A percentile compares a stretch with the other conserved stretches of the same genome.
phyloP scores from a whole-genome alignment of 805 yeast species.

The Wickerhamiella cacticola region DNA sequence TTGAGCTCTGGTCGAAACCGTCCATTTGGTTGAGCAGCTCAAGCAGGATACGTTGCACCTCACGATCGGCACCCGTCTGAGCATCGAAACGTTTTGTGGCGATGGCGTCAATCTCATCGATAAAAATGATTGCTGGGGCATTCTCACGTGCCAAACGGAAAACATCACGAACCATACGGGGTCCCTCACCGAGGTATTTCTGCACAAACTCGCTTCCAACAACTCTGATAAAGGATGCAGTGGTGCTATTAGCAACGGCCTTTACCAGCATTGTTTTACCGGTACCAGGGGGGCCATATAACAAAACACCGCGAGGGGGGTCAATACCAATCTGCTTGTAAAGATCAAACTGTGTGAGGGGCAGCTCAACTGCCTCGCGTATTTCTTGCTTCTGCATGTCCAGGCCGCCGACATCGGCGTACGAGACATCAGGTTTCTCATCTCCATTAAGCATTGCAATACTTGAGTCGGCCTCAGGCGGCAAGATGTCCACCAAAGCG shows the following conservation, averaged over 20 bases:
- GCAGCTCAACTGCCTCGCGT: constrained; percentile 95
- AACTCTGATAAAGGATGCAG: constrained; percentile 91
- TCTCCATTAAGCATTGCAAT: constrained; percentile 90
- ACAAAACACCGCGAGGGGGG: constrained; percentile 94
- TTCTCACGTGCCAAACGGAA: constrained; percentile 95
- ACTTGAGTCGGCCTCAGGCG: constrained; percentile 97
- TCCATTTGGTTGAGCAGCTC: constrained; percentile 98
- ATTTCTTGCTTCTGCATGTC: constrained; percentile 99
- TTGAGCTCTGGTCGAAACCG: constrained; percentile 91
- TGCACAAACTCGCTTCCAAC: constrained; percentile 98
- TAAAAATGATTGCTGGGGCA: constrained; percentile 91
- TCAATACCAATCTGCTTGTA: constrained; percentile 97
- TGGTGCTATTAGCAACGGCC: constrained; percentile 94
- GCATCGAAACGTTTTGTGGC: constrained; percentile 99
- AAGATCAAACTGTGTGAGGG: constrained; percentile 87
- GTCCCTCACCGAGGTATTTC: constrained; percentile 97
- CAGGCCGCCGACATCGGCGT: constrained; percentile 96
- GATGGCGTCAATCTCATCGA: constrained; percentile 97
- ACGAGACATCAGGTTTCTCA: constrained; percentile 90
- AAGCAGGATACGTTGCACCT: constrained; percentile 92
- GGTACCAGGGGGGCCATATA: constrained; percentile 99
- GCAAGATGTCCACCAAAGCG: constrained; percentile 91
- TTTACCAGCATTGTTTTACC: constrained; percentile 98
- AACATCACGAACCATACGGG: constrained; percentile 98
- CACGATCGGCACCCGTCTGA: constrained; percentile 99